Evolutionary conservation across 345 rosid species (phyloP), one percentile per base, ranked within the genome.

Genomic region (Lepidium sativum): DNA sequence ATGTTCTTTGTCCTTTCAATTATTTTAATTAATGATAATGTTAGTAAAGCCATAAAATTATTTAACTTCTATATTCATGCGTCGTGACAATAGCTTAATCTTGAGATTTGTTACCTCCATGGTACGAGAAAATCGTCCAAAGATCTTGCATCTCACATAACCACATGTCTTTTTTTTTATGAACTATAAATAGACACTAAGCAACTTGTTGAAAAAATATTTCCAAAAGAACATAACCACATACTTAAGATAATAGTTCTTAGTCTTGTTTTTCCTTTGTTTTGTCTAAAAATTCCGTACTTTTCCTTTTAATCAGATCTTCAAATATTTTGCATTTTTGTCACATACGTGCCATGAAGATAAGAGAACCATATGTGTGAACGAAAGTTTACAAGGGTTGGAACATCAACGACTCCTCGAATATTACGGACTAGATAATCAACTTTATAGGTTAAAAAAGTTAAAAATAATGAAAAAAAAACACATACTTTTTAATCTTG

Each of bases 1-100:
- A 31, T 14, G 33, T 64, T 54, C 48, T 54, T 32, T 57, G 55
- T 42, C 42, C 60, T 41, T 65, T 72, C 14, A 42, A 10, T 41
- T 72, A 50, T 23, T 64, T 62, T 65, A 49, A 39, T 65, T 43
- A 25, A 47, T 65, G 71, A 51, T 65, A 71, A 48, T 51, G 45
- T 51, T 25, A 65, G 7, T 58, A 65, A 72, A 56, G 66, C 29
- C 15, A 51, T n/a, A 50, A 57, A 65, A 11, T 42, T 65, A 65
- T 58, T 65, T 51, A 65, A 72, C 35, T 57, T 51, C 18, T 50
- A 42, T 9, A 39, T 20, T 63, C 11, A 38, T 71, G 69, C 75
- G 69, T 34, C 21, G 33, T 63, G 75, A 71, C 69, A 55, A 71
- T 6, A 27, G 59, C 56, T 70, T 47, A 63, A 39, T 63, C 56